Evolutionary conservation across 1,284 basidiomycete species (phyloP).

Genomic region (Lentinula novae-zelandiae): DNA sequence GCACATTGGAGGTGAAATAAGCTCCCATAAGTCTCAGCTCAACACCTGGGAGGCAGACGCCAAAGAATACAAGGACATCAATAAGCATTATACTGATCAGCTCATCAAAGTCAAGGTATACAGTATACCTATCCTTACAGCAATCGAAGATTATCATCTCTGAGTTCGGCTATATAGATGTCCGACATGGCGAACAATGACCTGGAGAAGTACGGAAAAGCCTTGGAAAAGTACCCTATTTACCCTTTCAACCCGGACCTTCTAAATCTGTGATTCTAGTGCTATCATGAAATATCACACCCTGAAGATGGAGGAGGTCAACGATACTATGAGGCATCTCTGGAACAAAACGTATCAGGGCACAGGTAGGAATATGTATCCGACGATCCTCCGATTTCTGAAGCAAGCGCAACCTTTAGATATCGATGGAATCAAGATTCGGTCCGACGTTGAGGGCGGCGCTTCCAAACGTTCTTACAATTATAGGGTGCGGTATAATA

Average conservation of each 20-base stretch:
- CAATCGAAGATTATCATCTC: neutral
- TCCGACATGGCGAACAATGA: constrained; percentile 94
- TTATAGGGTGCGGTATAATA: constrained; percentile 69
- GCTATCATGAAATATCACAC: constrained; percentile 98
- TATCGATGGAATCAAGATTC: constrained; percentile 96
- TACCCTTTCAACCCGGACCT: constrained; percentile 13
- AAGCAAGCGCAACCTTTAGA: constrained; percentile 45
- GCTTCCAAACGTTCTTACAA: constrained; percentile 93
- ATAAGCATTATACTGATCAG: constrained; percentile 85
- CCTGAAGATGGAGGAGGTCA: constrained; percentile 99
- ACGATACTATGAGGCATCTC: constrained; percentile 91
- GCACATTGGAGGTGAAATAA: constrained; percentile 78
- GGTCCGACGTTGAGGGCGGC: constrained; percentile 89
- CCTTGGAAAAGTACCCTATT: constrained; percentile 78
- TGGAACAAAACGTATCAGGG: constrained; percentile 99
- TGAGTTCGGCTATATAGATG: constrained; percentile 50
- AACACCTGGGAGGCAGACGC: constrained; percentile 72
- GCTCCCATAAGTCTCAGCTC: constrained; percentile 69
- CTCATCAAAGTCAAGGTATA: constrained; percentile 90
- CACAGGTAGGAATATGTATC: constrained; percentile 59
- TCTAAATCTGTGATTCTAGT: constrained; percentile 35
- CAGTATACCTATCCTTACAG: constrained; percentile 35
- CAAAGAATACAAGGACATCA: constrained; percentile 84
- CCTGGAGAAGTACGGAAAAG: constrained; percentile 96
- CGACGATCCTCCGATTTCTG: constrained; percentile 16